These are phyloP conservation scores for Phytophthora lateralis DNA, from an alignment of 352 stramenopile genomes.

Conservation along the genomic window DNA sequence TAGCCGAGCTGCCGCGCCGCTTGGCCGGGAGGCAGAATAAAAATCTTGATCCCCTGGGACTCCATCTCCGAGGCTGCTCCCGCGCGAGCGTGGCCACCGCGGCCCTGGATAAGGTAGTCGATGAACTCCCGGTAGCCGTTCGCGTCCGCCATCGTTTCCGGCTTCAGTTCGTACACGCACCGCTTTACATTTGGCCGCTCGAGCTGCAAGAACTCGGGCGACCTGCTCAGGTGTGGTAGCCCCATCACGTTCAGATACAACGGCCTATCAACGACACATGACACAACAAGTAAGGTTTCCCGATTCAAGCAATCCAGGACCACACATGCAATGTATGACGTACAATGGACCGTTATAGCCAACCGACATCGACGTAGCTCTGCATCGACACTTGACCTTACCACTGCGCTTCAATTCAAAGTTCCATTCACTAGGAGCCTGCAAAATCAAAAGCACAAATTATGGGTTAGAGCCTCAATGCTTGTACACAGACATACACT, in stretches of 20 bases:
- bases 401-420: constrained; percentile 45
- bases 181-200: constrained; percentile 52
- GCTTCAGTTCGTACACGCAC: constrained; percentile 73
- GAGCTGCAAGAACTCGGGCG: constrained; percentile 69
- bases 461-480: constrained; percentile 6
- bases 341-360: constrained; percentile 37
- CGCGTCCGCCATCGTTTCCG: constrained; percentile 56
- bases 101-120: constrained; percentile 65
- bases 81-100: constrained; percentile 49
- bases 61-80: constrained; percentile 69
- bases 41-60: constrained; percentile 69
- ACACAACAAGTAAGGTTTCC: constrained; percentile 13
- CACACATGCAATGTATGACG: background rate
- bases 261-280: constrained; percentile 40
- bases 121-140: constrained; percentile 66
- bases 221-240: constrained; percentile 66
- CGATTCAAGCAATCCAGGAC: background rate
- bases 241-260: constrained; percentile 65
- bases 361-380: constrained; percentile 35
- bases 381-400: constrained; percentile 43
- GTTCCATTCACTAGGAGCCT: constrained; percentile 44
- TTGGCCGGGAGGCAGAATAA: constrained; percentile 72
- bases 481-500: background rate
- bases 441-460: constrained; percentile 3
- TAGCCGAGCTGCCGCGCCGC: constrained; percentile 74